Evolutionary conservation across 2,329 filamentous ascomycete genomes (phyloP), one percentile per base, ranked within the genome.

Genomic region (Paraphoma sp.): DNA sequence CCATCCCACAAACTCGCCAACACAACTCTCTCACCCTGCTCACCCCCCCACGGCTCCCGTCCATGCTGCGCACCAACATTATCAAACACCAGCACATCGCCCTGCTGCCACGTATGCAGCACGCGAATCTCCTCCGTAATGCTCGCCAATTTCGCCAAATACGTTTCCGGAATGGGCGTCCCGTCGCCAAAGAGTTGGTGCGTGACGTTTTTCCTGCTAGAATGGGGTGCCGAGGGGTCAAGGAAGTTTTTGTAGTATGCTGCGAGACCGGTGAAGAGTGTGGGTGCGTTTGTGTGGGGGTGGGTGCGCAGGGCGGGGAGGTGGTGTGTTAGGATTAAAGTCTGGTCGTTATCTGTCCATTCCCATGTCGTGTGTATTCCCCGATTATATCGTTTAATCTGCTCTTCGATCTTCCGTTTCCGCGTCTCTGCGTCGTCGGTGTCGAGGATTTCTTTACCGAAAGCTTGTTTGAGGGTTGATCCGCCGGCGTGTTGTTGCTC

Each of bases 291-390:
- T 1, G 49, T 51, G 1, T 56, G 16, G 30, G 55, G 18, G 49
- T 62, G 18, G 48, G 49, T 59, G 4, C 53, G 43, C 3, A 51
- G 56, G 48, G 52, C 54, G 3, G 56, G 55, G 6, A 62, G 48
- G 28, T 54, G 44, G 45, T 62, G 59, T 40, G 52, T 48, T 1
- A 62, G 45, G 45, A 56, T 63, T 6, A 68, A 47, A 23, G 59
- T 62, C 28, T 81, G 47, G 6, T 76, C 76, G 50, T 80, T 76
- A n/a, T 81, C 77, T 0, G 64, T 71, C 80, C 82, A 83, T 56
- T 82, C 76, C 77, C 79, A 83, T 0, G 78, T 82, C 0, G 81
- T 83, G 62, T 81, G 64, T 44, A 78, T 64, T 2, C 77, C 80
- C 8, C 81, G 65, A 0, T 77, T 79, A 57, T 83, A 83, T 1